Conservation (phyloP, 345 rosid species). For the Sonneratia alba region DNA sequence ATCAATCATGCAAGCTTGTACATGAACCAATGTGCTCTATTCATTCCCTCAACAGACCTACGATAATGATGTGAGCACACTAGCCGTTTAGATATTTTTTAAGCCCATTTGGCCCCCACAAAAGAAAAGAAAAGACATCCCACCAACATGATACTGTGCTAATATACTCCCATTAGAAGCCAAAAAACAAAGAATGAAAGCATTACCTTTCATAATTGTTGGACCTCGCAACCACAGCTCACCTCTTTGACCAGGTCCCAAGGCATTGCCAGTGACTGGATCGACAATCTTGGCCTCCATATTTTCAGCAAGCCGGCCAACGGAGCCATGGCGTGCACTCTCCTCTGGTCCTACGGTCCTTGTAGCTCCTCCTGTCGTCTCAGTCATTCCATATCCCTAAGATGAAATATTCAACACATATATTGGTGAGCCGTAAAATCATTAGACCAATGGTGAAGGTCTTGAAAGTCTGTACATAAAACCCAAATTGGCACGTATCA, state of each 20-base stretch:
- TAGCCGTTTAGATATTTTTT: background rate
- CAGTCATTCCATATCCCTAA: slow-evolving; percentile 96
- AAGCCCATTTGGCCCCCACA: background rate
- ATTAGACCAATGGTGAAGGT: background rate
- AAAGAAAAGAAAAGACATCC: background rate
- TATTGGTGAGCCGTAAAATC: background rate
- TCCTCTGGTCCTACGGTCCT: slow-evolving; percentile 45
- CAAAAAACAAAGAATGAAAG: background rate
- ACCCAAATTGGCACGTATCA: background rate
- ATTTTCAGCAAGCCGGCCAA: slow-evolving; percentile 55
- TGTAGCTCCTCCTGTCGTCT: slow-evolving; percentile 55
- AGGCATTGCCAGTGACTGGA: slow-evolving; percentile 54
- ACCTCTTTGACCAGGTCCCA: slow-evolving; percentile 70
- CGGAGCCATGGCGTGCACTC: slow-evolving; percentile 40
- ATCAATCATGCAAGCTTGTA: background rate
- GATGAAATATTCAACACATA: background rate
- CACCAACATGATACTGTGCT: background rate
- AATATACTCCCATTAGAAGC: background rate
- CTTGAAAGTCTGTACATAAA: background rate
- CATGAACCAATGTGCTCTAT: background rate
- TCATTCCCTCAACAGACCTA: background rate
- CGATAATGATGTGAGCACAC: background rate
- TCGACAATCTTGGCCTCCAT: slow-evolving; percentile 81
- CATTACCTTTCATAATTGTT: slow-evolving; percentile 62
- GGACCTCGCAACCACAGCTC: slow-evolving; percentile 90